Percentiles rank a stretch among this genome's conserved stretches.
Conservation (phyloP, 768 basidiomycete genomes). For the Chalciporus sphaerocephalus region DNA sequence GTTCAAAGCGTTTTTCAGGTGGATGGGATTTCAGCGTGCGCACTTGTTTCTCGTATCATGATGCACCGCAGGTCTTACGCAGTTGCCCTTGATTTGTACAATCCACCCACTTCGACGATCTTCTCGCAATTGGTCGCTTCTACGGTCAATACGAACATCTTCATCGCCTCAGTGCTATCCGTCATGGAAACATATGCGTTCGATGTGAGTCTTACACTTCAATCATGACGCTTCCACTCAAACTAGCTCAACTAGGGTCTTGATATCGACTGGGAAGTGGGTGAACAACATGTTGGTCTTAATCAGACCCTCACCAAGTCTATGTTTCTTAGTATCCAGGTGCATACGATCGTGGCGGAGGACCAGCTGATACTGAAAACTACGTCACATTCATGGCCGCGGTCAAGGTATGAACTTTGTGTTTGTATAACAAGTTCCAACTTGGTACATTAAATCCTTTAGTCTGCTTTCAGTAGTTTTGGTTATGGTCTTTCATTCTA, state of each 20-base stretch:
- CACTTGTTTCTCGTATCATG: neutral
- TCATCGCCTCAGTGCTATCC: neutral
- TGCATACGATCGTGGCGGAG: neutral
- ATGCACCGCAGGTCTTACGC: no score
- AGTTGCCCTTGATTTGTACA: no score
- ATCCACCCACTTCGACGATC: no score
- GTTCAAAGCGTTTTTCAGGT: neutral
- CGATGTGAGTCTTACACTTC: neutral
- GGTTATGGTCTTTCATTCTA: no score
- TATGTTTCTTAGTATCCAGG: neutral
- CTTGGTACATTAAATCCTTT: no score
- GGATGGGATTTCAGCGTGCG: neutral
- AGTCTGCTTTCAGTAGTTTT: no score
- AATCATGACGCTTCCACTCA: neutral
- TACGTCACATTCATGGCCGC: neutral
- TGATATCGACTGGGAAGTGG: no score
- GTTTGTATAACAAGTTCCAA: no score
- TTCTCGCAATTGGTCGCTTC: no score
- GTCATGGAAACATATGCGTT: neutral
- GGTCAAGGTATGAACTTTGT: neutral
- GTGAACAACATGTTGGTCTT: neutral
- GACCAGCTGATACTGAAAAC: neutral
- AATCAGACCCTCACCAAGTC: neutral
- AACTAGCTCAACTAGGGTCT: no score
- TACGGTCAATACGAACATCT: neutral